Evolutionary conservation across 73 alveolate genomes (phyloP).

Genomic region (Paramecium sonneborni): DNA sequence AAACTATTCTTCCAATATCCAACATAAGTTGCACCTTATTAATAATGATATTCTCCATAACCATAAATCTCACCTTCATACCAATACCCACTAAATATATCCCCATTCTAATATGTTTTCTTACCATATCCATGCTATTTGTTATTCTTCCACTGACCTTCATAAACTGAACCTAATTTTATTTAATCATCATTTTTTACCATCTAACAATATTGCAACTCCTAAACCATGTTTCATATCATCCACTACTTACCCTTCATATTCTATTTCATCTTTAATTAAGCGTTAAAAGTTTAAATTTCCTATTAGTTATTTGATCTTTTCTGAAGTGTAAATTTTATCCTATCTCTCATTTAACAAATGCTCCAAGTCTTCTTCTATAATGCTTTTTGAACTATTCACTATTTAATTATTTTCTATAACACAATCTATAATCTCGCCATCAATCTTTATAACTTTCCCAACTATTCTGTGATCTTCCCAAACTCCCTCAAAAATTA

Average conservation of each 20-base stretch:
- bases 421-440: conserved; percentile 80
- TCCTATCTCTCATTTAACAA: background rate
- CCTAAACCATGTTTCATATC: background rate
- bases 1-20: conserved; percentile 83
- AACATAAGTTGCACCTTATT: conserved; percentile 76
- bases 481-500: conserved; percentile 83
- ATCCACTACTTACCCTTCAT: background rate
- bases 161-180: conserved; percentile 4
- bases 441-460: conserved; percentile 78
- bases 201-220: background rate
- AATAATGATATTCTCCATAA: conserved; percentile 28
- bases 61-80: conserved; percentile 80
- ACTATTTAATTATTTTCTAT: conserved; percentile 78
- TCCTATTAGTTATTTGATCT: background rate
- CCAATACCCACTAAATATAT: conserved; percentile 82
- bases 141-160: conserved; percentile 52
- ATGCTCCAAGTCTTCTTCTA: background rate
- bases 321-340: background rate
- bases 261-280: background rate
- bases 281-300: background rate
- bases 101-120: conserved; percentile 79
- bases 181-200: background rate
- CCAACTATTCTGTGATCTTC: background rate
- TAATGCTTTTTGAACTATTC: background rate
- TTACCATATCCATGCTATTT: conserved; percentile 57